These are phyloP conservation scores for Sonneratia alba DNA, from an alignment of 345 rosid species.

Conservation along the genomic window DNA sequence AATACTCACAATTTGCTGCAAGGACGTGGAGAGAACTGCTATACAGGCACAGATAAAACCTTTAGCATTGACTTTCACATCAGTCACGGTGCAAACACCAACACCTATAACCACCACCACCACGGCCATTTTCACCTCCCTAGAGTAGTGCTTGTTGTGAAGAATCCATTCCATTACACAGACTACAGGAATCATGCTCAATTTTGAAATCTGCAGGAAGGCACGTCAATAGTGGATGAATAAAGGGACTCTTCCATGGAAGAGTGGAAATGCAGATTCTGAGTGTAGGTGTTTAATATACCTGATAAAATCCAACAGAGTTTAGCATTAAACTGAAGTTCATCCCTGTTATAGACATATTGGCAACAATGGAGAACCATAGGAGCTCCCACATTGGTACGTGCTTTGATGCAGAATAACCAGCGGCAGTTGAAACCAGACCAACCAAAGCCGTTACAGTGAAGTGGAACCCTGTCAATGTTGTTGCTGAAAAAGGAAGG, in stretches of 20 bases:
- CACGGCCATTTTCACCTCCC: constrained; percentile 72
- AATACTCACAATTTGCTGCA: constrained; percentile 86
- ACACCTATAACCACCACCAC: constrained; percentile 85
- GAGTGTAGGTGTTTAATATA: constrained; percentile 2
- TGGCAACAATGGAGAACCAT: constrained; percentile 87
- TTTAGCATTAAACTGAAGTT: constrained; percentile 91
- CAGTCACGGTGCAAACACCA: constrained; percentile 89
- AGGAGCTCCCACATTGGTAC: constrained; percentile 95
- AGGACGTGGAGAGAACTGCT: constrained; percentile 83
- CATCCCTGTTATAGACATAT: constrained; percentile 78
- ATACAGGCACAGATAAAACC: constrained; percentile 80
- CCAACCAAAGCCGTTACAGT: constrained; percentile 80
- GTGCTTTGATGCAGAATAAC: constrained; percentile 60
- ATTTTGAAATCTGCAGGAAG: constrained; percentile 60
- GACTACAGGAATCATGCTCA: constrained; percentile 95
- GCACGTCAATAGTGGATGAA: not conserved
- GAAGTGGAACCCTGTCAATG: constrained; percentile 88
- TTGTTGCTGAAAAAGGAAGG: constrained; percentile 46
- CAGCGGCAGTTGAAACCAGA: constrained; percentile 79
- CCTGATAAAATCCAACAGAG: constrained; percentile 94
- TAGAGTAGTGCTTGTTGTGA: constrained; percentile 68
- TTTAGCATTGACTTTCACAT: constrained; percentile 87
- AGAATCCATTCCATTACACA: constrained; percentile 93
- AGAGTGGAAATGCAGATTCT: not conserved
- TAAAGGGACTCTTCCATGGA: not conserved